Evolutionary conservation across 2,329 filamentous ascomycete genomes (phyloP), one percentile per base, ranked within the genome.

Genomic region (Cladophialophora bantiana): DNA sequence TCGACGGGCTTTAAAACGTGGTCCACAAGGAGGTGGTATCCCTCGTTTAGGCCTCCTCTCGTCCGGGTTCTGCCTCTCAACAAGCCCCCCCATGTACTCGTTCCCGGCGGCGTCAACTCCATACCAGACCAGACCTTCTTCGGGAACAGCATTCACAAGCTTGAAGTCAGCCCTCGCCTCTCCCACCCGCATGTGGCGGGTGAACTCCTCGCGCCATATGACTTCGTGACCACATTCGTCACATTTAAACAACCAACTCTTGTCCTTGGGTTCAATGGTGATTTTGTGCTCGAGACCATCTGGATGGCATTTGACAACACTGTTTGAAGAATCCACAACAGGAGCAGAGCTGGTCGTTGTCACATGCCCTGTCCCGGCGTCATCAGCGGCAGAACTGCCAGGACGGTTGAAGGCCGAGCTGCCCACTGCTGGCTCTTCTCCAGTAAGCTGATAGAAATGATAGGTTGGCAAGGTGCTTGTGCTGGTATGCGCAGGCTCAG

Each of bases 181-280:
- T 13, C 31, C 18, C 13, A 13, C 9, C 13, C 35, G 32, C 13
- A 60, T 20, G 32, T 60, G 58, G 7, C 58, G 58, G 26, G 4
- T 18, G 31, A 60, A 60, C 31, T 60, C 58, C 2, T 7, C 2
- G 26, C 38, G 42, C 9, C n/a, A 50, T 9, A n/a, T 12, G 26
- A 34, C 15, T 13, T 13, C 40, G 36, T 60, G 58, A 7, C 58
- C 58, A 38, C 58, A 60, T 7, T n/a, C 40, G 34, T 60, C 58
- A 20, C 58, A 60, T 10, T 50, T 38, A 15, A 35, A 60, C 31
- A 36, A n/a, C 58, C 58, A 60, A 20, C 34, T 6, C 26, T 52
- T n/a, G 6, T 36, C 32, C 15, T n/a, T 18, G 31, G 50, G 5
- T 18, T 1, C 9, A 1, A 52, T 48, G 40, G 26, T 31, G 18